These are phyloP conservation scores for Mucor racemosus DNA, from an alignment of 371 early-diverging fungal genomes.

Conservation along the genomic window DNA sequence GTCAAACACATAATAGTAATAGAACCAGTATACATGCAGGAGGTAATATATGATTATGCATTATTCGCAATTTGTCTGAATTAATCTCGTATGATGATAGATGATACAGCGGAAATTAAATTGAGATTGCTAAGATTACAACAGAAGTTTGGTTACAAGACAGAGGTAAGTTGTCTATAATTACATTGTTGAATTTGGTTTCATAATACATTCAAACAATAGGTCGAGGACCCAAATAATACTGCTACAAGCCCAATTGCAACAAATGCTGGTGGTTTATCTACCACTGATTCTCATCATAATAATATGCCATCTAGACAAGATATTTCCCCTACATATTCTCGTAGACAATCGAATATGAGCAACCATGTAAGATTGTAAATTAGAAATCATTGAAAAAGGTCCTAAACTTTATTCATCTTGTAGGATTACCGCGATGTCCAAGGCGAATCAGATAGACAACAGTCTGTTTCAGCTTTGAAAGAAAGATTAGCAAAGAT, in stretches of 20 bases:
- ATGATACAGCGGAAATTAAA: slow-evolving; percentile 50
- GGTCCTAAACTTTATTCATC: neutral
- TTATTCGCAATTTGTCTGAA: neutral
- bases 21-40: slow-evolving; percentile 15
- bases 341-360: slow-evolving; percentile 15
- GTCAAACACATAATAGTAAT: neutral
- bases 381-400: neutral
- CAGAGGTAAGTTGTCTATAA: slow-evolving; percentile 24
- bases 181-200: neutral
- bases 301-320: neutral
- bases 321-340: slow-evolving; percentile 3
- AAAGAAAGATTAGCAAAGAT: slow-evolving; percentile 64
- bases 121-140: slow-evolving; percentile 58
- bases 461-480: slow-evolving; percentile 59
- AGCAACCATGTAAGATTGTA: neutral
- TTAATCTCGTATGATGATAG: slow-evolving; percentile 13
- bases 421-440: slow-evolving; percentile 15
- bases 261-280: slow-evolving; percentile 9
- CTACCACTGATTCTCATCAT: slow-evolving; percentile 11
- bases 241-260: neutral
- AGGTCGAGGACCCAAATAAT: neutral
- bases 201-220: neutral
- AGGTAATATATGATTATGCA: neutral
- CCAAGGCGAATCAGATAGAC: slow-evolving; percentile 43
- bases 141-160: slow-evolving; percentile 63